These are phyloP conservation scores for Capronia epimyces DNA, from an alignment of 2,329 filamentous ascomycete genomes.

Conservation along the genomic window DNA sequence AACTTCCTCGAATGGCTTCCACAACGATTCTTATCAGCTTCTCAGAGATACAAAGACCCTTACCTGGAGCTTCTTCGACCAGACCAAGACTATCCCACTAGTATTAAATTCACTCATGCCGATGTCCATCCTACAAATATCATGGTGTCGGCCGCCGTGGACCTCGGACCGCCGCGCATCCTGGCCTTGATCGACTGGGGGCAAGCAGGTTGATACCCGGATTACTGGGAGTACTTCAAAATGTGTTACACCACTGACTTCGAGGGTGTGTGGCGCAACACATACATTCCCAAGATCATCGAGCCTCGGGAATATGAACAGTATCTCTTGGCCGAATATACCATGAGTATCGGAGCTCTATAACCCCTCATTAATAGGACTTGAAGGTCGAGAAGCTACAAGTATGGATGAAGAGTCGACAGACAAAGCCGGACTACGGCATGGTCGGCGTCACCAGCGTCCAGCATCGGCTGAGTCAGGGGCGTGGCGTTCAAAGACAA, in stretches of 20 bases:
- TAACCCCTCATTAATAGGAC: no score
- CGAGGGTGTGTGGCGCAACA: slow-evolving; percentile 22
- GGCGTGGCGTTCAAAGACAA: no score
- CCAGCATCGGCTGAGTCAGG: no score
- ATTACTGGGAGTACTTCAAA: slow-evolving; percentile 36
- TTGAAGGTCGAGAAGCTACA: no score
- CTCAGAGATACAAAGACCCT: slow-evolving; percentile 5
- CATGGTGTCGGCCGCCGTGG: slow-evolving; percentile 28
- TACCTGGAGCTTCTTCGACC: slow-evolving; percentile 28
- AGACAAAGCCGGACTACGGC: no score
- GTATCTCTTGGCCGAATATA: slow-evolving; percentile 10
- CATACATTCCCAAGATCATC: slow-evolving; percentile 26
- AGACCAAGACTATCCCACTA: slow-evolving; percentile 27
- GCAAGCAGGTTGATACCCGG: slow-evolving; percentile 34
- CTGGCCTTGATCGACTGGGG: slow-evolving; percentile 33
- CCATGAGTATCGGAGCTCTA: slow-evolving; percentile 8
- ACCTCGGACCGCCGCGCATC: slow-evolving; percentile 15
- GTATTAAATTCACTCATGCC: slow-evolving; percentile 36
- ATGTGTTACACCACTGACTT: slow-evolving; percentile 12
- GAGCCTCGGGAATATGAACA: slow-evolving; percentile 2
- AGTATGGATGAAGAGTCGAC: no score
- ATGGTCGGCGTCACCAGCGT: no score
- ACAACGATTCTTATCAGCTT: not conserved
- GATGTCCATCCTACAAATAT: slow-evolving; percentile 37
- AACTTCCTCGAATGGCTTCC: slow-evolving; percentile 7